Evolutionary conservation across 1,284 basidiomycete species (phyloP), one percentile per base, ranked within the genome.

Genomic region (Puccinia novopanici): DNA sequence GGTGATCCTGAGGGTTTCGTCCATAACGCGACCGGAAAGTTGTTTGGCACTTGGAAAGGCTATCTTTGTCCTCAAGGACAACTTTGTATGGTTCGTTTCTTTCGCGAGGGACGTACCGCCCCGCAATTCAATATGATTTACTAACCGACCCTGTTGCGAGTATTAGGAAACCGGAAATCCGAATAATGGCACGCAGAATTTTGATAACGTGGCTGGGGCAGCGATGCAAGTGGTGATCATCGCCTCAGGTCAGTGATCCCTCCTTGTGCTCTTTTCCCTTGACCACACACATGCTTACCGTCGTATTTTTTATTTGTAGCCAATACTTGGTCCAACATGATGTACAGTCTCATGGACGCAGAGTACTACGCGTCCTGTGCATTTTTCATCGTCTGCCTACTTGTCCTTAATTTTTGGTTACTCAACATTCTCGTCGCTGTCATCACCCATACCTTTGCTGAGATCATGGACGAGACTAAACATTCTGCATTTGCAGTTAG

Each of bases 381-480:
- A 82, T 98, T 94, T 87, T 98, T 95, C 87, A 92, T 98, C 83
- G 87, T 92, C 76, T 91, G 91, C 42, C 81, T 86, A 68, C 83
- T 86, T 15, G 72, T 81, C 4, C 45, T 81, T 12, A 73, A 71
- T 34, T 79, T 48, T 59, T 82, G 82, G 82, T 82, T 98, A 80
- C 92, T 96, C 88, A 96, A 97, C 85, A 87, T 97, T 81, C 93
- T 98, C 85, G 94, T 98, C 81, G 96, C 95, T 42, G 95, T 98
- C 61, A 97, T 98, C 83, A 95, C 95, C 61, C 94, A 95, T 85
- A 94, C 93, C 0, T 99, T 99, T 86, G 91, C 91, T 34, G 93
- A 92, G 19, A 96, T 98, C 82, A 89, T 94, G 27, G 89, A 91
- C 8, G 91, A 93, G 83, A 98, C 95, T 1, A 91, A 92, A 85